Evolutionary conservation across 257 asterid genomes (phyloP), one percentile per base, ranked within the genome.

Genomic region (Solanum boliviense): DNA sequence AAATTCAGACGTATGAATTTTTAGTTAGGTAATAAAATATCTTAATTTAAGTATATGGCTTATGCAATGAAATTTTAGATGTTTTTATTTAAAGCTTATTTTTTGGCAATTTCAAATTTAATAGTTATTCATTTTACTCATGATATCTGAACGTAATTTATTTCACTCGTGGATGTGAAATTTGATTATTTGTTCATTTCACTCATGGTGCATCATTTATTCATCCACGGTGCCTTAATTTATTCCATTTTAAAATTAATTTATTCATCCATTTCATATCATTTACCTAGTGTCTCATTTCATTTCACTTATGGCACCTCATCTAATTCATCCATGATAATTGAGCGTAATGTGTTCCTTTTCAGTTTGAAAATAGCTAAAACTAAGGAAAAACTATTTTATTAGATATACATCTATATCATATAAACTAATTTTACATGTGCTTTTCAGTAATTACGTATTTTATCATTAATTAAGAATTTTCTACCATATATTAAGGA

Each of bases 101-200:
- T 52, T 52, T 52, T 15, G 1, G 1, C 6, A 48, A 48, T 48
- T 15, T 16, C 8, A 48, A 48, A 16, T 5, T 15, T 48, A 48
- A 0, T 0, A 56, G 21, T 21, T 60, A 60, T 60, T 60, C 68
- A 60, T 1, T 21, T 60, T 4, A 60, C 7, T 3, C 27, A 7
- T 58, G 13, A 1, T 62, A 62, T 11, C 4, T 62, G 1, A 9
- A 65, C 4, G 6, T n/a, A n/a, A 65, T 5, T 0, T 65, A n/a
- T n/a, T 65, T 65, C 16, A 10, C 7, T n/a, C 1, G 7, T 10
- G 0, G 1, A 0, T n/a, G 1, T 62, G 1, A n/a, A 62, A n/a
- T n/a, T 62, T 10, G 1, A n/a, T 4, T 2, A 65, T 65, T 65
- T 62, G 27, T 62, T 62, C 31, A 62, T n/a, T 62, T 62, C 31